Evolutionary conservation across 2,329 filamentous ascomycete species (phyloP), one percentile per base, ranked within the genome.

Genomic region (Claviceps lovelessii): DNA sequence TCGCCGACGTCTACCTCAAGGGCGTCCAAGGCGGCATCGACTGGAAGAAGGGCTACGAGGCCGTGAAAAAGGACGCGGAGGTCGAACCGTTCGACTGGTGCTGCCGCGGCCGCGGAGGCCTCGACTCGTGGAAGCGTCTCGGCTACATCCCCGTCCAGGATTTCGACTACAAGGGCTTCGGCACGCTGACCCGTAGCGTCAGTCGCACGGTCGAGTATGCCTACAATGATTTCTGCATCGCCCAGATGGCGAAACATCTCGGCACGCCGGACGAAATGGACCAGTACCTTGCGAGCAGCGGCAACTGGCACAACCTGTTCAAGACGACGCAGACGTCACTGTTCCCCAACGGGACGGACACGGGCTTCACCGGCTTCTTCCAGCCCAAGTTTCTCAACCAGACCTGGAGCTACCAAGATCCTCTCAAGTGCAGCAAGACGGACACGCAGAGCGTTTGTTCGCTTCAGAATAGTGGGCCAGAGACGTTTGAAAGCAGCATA

Each of bases 171-270:
- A 73, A 73, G 55, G 84, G 84, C 2, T 78, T 80, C n/a, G 86
- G 86, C 0, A 80, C 81, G 0, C 77, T 85, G 65, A 88, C 86
- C 0, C 76, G 86, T 7, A 84, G 78, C 58, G 77, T 90, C 31
- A 88, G 83, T 1, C 76, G 86, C 8, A 89, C 85, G 0, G 77
- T 90, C 0, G 86, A 90, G 65, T 90, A 90, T 64, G 80, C 83
- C 7, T 90, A 90, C 67, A 81, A 90, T 59, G 86, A 90, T 68
- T 90, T 81, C 61, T 81, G 79, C 59, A 82, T 87, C 54, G 73
- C 81, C 0, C 72, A 80, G 49, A 78, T 88, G 55, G 84, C 84
- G 0, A 72, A 73, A 10, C 72, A 69, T 0, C 64, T 86, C 44
- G 79, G 78, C 1, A 73, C 78, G 13, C 70, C 71, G 3, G 68